phyloP scores from a whole-genome alignment of 345 rosid genomes.

The Draba incana region DNA sequence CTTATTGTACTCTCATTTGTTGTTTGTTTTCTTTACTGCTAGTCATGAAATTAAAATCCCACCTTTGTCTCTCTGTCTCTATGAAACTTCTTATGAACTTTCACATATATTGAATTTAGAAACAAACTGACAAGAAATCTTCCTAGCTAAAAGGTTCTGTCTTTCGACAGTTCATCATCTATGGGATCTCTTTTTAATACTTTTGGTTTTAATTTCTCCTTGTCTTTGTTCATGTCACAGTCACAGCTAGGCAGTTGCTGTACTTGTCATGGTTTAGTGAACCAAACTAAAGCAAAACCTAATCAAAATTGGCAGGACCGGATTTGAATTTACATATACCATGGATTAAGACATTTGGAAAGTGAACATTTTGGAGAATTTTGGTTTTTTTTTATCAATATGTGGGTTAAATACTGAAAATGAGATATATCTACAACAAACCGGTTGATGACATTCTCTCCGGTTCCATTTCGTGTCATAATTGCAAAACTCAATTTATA shows the following conservation, averaged over 20 bases:
- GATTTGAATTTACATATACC: slow-evolving; percentile 2
- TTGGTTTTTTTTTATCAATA: too few species aligned
- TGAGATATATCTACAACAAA: slow-evolving; percentile 21
- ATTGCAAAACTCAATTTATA: not conserved
- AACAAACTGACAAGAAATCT: slow-evolving; percentile 41
- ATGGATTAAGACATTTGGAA: not conserved
- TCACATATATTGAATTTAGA: slow-evolving; percentile 23
- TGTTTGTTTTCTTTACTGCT: not conserved
- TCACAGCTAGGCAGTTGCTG: slow-evolving; percentile 37
- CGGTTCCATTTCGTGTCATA: slow-evolving; percentile 9
- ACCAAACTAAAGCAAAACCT: slow-evolving; percentile 1
- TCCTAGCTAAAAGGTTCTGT: slow-evolving; percentile 24
- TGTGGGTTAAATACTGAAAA: slow-evolving; percentile 1
- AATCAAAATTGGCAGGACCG: slow-evolving; percentile 3
- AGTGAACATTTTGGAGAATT: too few species aligned
- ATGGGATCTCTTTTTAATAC: slow-evolving; percentile 25
- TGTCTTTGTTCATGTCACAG: slow-evolving; percentile 33
- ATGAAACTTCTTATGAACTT: slow-evolving; percentile 36
- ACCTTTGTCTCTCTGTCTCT: slow-evolving; percentile 34
- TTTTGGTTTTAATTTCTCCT: slow-evolving; percentile 14
- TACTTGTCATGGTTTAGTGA: slow-evolving; percentile 33
- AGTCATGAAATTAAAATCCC: not conserved
- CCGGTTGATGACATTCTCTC: slow-evolving; percentile 1
- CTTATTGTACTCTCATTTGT: slow-evolving; percentile 1
- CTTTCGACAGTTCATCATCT: slow-evolving; percentile 41